Evolutionary conservation across 169 alveolate species (phyloP).

Genomic region (Besnoitia besnoiti): DNA sequence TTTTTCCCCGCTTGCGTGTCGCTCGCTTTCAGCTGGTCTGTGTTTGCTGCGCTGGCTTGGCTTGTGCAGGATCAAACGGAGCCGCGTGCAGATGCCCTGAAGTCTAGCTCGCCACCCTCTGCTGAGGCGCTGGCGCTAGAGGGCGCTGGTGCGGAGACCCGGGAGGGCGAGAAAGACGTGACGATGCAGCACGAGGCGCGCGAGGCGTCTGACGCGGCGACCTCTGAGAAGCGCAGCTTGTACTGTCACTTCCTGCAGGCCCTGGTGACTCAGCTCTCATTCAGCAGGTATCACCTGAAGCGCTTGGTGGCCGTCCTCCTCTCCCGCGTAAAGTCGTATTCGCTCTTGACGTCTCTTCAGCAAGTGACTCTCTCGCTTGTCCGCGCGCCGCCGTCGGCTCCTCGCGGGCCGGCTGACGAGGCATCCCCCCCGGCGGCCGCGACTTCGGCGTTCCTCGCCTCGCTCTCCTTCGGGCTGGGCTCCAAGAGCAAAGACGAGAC

Average conservation of each 20-base stretch:
- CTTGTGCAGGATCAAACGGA: too few relatives aligned
- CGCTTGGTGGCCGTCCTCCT: slow-evolving; percentile 26
- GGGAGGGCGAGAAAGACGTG: background rate
- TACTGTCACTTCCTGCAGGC: background rate
- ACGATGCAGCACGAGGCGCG: background rate
- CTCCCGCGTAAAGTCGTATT: slow-evolving; percentile 13
- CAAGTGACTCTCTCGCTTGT: background rate
- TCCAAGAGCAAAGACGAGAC: background rate
- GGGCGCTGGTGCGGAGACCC: background rate
- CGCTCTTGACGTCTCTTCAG: background rate
- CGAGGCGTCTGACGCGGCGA: background rate
- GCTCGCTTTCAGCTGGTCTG: too few relatives aligned
- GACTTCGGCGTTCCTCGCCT: background rate
- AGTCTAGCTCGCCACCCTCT: background rate
- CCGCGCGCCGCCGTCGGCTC: background rate
- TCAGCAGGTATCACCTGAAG: slow-evolving; percentile 20
- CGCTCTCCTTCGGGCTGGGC: background rate
- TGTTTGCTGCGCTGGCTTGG: too few relatives aligned
- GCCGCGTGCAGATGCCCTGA: too few relatives aligned
- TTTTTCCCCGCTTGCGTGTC: too few relatives aligned
- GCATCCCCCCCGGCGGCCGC: background rate
- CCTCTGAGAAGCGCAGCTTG: background rate
- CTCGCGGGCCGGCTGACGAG: background rate
- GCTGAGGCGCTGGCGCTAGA: background rate
- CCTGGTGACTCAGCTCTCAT: background rate